Evolutionary conservation across 345 rosid genomes (phyloP).

Genomic region (Combretum micranthum): DNA sequence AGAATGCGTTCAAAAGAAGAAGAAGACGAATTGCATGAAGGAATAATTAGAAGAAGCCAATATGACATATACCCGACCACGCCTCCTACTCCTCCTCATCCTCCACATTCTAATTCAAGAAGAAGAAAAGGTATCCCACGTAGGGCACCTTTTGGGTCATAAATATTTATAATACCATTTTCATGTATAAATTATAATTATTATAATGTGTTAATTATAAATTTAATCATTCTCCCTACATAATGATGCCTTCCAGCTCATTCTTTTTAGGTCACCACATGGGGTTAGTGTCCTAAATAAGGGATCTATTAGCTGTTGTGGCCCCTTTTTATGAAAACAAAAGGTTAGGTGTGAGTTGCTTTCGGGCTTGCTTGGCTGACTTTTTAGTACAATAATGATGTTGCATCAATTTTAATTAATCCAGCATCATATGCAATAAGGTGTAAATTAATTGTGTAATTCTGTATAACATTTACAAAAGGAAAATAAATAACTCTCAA

Average conservation of each 20-base stretch:
- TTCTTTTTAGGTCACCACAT: not conserved
- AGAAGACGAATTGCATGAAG: constrained; percentile 14
- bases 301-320: not conserved
- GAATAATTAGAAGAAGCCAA: not conserved
- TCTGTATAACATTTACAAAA: no score
- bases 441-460: no score
- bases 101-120: constrained; percentile 1
- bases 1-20: constrained; percentile 11
- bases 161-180: not conserved
- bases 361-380: constrained; percentile 1
- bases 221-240: not conserved
- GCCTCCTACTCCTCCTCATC: constrained; percentile 4
- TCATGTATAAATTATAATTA: no score
- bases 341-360: not conserved
- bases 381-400: not conserved
- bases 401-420: not conserved
- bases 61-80: constrained; percentile 2
- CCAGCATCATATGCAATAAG: no score
- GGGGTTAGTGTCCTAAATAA: not conserved
- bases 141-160: constrained; percentile 13
- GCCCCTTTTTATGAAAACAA: not conserved
- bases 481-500: no score
- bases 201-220: no score
- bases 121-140: constrained; percentile 12
- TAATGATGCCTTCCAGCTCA: not conserved